Conservation (phyloP, 2,329 filamentous ascomycete genomes). For the Beauveria bassiana region DNA sequence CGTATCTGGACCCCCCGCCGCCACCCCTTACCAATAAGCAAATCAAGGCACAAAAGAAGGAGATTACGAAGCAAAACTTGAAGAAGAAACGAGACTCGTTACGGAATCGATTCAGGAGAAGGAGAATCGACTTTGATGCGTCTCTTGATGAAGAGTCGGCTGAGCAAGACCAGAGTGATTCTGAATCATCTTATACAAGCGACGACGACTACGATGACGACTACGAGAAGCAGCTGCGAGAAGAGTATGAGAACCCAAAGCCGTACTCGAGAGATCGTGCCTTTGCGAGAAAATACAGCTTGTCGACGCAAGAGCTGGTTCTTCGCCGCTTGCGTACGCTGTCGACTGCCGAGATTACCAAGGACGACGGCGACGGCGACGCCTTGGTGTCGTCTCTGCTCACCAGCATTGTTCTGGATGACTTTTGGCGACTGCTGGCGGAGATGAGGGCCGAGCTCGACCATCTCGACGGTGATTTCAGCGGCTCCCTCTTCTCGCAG, state of each 20-base stretch:
- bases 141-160: conserved; percentile 11
- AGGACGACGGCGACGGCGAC: conserved; percentile 10
- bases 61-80: conserved; percentile 6
- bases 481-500: conserved; percentile 17
- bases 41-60: conserved; percentile 15
- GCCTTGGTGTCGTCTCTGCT: conserved; percentile 14
- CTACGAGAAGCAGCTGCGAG: conserved; percentile 14
- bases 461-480: conserved; percentile 19
- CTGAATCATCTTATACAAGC: conserved; percentile 12
- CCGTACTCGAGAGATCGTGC: conserved; percentile 18
- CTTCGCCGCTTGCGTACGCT: conserved; percentile 17
- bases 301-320: conserved; percentile 18
- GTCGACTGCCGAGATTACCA: conserved; percentile 5
- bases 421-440: conserved; percentile 21
- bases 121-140: neutral
- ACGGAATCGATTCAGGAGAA: neutral
- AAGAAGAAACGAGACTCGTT: conserved; percentile 10
- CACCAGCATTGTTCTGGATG: conserved; percentile 17
- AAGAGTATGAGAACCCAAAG: conserved; percentile 16
- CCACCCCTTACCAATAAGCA: conserved; percentile 14
- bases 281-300: conserved; percentile 21
- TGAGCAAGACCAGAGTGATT: neutral
- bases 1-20: conserved; percentile 20
- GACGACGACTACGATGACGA: conserved; percentile 19
- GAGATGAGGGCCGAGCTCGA: conserved; percentile 21